Evolutionary conservation across 306 rosid genomes (phyloP).

Genomic region (Cicer judaicum): DNA sequence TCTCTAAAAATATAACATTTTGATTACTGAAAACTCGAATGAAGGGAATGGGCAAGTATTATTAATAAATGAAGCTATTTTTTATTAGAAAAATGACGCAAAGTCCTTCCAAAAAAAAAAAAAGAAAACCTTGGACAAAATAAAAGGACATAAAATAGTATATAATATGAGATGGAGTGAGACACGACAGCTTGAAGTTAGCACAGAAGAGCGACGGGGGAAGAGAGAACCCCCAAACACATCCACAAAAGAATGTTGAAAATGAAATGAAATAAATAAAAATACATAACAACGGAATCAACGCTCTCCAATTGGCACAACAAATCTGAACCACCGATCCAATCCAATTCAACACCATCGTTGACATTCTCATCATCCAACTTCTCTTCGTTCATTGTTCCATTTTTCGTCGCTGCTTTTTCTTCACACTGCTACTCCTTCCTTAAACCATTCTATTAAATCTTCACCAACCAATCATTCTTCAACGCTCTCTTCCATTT

Average conservation of each 20-base stretch:
- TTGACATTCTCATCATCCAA: constrained; percentile 7
- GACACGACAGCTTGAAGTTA: constrained; percentile 15
- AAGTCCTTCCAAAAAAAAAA: no score
- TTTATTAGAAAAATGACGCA: no score
- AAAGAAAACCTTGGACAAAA: no score
- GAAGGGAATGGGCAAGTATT: no score
- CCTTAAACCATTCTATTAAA: neutral
- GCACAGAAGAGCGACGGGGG: neutral
- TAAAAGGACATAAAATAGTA: no score
- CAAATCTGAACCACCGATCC: constrained; percentile 39
- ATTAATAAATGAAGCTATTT: no score
- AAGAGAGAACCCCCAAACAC: neutral
- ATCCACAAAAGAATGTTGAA: neutral
- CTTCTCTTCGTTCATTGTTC: no score
- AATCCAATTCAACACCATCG: constrained; percentile 11
- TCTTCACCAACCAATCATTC: neutral
- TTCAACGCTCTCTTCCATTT: neutral
- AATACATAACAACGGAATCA: constrained; percentile 42
- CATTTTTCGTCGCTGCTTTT: neutral
- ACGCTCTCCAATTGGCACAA: constrained; percentile 37
- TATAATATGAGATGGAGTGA: neutral
- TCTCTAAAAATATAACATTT: no score
- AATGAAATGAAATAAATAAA: neutral
- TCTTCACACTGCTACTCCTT: neutral
- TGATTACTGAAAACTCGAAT: no score